Evolutionary conservation across 345 rosid genomes (phyloP).

Genomic region (Salix dunnii): DNA sequence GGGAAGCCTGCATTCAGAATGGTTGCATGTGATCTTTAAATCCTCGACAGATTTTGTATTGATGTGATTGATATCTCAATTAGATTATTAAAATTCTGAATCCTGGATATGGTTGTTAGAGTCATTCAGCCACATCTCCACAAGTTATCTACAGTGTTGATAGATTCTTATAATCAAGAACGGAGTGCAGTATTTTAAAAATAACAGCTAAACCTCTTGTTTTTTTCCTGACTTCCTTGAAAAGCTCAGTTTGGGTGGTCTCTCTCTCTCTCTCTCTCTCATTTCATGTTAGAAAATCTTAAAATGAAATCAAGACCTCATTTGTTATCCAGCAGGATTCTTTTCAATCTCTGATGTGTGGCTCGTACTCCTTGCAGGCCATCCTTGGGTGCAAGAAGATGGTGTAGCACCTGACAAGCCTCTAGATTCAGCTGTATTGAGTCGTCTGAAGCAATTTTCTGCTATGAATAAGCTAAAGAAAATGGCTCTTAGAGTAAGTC

Average conservation of each 20-base stretch:
- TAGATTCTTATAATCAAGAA: not conserved
- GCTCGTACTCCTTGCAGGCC: slow-evolving; percentile 21
- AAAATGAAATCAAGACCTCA: not conserved
- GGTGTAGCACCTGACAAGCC: slow-evolving; percentile 36
- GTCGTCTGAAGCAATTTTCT: slow-evolving; percentile 33
- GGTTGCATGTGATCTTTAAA: not conserved
- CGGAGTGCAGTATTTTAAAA: not conserved
- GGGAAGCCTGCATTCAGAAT: not conserved
- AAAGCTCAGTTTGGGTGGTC: not conserved
- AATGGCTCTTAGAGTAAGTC: slow-evolving; percentile 31
- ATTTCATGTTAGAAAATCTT: not conserved
- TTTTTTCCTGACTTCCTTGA: not conserved
- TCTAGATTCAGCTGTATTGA: slow-evolving; percentile 31
- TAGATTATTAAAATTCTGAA: not conserved
- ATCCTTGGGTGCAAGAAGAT: slow-evolving; percentile 31
- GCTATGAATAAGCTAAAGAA: slow-evolving; percentile 35
- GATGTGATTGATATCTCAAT: not conserved
- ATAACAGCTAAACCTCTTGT: not conserved
- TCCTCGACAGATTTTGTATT: not conserved
- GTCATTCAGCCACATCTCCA: not conserved
- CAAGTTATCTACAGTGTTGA: not conserved
- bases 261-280: not conserved
- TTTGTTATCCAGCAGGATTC: not conserved
- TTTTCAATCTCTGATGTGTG: slow-evolving; percentile 7
- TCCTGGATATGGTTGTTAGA: not conserved